Conservation (phyloP, 345 rosid genomes). For the Pistacia vera region DNA sequence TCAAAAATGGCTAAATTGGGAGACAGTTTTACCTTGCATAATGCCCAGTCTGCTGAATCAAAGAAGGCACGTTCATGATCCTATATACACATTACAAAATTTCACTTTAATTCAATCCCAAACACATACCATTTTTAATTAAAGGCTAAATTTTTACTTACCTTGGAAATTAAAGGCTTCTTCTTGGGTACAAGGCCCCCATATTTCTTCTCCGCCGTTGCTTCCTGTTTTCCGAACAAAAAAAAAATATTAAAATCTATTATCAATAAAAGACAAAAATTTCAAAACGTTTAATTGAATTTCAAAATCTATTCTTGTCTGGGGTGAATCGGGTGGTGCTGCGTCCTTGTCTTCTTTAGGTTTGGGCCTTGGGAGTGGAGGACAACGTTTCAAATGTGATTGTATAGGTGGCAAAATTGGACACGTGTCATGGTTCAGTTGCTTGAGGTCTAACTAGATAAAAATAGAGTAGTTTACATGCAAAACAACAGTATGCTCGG, state of each 20-base stretch:
- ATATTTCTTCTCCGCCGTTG: slow-evolving; percentile 47
- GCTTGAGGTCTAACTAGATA: background rate
- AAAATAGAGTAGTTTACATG: background rate
- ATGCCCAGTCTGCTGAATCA: slow-evolving; percentile 95
- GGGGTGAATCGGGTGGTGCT: too few species aligned
- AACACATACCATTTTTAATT: background rate
- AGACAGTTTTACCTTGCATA: slow-evolving; percentile 53
- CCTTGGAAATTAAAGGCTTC: slow-evolving; percentile 81
- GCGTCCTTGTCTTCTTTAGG: too few species aligned
- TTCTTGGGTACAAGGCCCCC: slow-evolving; percentile 83
- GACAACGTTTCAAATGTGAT: background rate
- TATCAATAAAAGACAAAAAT: too few species aligned
- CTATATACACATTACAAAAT: slow-evolving; percentile 30
- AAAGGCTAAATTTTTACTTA: slow-evolving; percentile 6
- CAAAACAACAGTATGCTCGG: slow-evolving; percentile 19
- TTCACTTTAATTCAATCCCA: too few species aligned
- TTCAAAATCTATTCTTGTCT: too few species aligned
- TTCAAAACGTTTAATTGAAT: too few species aligned
- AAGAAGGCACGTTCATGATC: slow-evolving; percentile 82
- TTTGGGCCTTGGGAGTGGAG: too few species aligned
- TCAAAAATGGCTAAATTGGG: background rate
- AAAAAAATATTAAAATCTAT: too few species aligned
- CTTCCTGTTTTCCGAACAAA: slow-evolving; percentile 23
- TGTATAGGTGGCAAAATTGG: background rate
- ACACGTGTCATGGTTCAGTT: background rate